These are phyloP conservation scores for Tephrocybe sp. DNA, from an alignment of 768 basidiomycete genomes.

Conservation along the genomic window DNA sequence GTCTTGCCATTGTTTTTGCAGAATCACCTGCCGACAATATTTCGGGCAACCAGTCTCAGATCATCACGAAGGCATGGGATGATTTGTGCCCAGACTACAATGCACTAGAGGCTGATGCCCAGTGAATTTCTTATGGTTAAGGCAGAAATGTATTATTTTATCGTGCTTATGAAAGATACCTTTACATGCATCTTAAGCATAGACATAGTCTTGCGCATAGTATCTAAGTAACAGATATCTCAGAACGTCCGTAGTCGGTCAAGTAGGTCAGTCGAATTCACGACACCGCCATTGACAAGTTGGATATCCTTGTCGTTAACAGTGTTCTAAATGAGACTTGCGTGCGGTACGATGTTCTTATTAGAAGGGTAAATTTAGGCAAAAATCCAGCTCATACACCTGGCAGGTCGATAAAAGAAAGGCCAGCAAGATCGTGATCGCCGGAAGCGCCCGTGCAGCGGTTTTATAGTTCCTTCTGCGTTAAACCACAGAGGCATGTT, in stretches of 20 bases:
- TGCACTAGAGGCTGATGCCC: slow-evolving; percentile 22
- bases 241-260: neutral
- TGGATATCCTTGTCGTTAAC: slow-evolving; percentile 33
- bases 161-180: too few species aligned
- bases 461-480: too few species aligned
- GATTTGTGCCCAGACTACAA: slow-evolving; percentile 27
- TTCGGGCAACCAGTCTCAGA: slow-evolving; percentile 26
- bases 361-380: slow-evolving; percentile 6
- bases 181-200: too few species aligned
- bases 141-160: too few species aligned
- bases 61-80: slow-evolving; percentile 27
- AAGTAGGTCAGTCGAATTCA: slow-evolving; percentile 32
- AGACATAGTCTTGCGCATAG: too few species aligned
- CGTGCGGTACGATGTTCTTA: slow-evolving; percentile 19
- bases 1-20: slow-evolving; percentile 32
- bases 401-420: slow-evolving; percentile 54
- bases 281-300: slow-evolving; percentile 47
- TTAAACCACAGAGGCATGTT: slow-evolving; percentile 33
- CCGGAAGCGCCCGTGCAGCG: slow-evolving; percentile 43
- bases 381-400: slow-evolving; percentile 31
- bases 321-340: slow-evolving; percentile 57
- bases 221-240: neutral
- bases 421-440: slow-evolving; percentile 42
- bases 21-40: slow-evolving; percentile 26
- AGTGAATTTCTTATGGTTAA: slow-evolving; percentile 14